phyloP scores from a whole-genome alignment of 2,329 filamentous ascomycete species.

The Fusarium humuli region DNA sequence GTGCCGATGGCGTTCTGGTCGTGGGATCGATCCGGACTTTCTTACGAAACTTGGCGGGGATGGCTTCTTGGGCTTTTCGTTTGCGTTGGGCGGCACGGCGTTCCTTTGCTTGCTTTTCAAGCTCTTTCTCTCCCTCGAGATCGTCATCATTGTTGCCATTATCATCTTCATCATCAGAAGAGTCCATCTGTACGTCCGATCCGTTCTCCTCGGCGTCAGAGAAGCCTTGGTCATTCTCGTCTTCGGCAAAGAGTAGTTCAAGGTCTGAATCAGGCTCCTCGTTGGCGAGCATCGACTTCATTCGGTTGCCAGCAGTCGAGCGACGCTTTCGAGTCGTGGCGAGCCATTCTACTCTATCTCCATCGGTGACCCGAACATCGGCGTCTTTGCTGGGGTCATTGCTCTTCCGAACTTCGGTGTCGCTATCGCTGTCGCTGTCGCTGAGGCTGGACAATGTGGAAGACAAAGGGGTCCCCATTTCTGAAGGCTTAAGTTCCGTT shows the following conservation, averaged over 20 bases:
- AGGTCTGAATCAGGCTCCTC: slow-evolving; percentile 77
- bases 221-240: slow-evolving; percentile 76
- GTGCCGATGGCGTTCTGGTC: slow-evolving; percentile 51
- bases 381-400: slow-evolving; percentile 50
- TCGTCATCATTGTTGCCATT: slow-evolving; percentile 73
- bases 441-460: slow-evolving; percentile 47
- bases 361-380: slow-evolving; percentile 53
- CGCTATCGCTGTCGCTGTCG: slow-evolving; percentile 50
- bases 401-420: slow-evolving; percentile 44
- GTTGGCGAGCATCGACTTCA: slow-evolving; percentile 80
- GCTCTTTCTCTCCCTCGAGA: slow-evolving; percentile 85
- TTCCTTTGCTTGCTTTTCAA: slow-evolving; percentile 80
- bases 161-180: slow-evolving; percentile 85
- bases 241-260: slow-evolving; percentile 81
- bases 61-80: slow-evolving; percentile 81
- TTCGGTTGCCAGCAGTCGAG: slow-evolving; percentile 85
- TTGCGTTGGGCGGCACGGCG: slow-evolving; percentile 77
- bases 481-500: slow-evolving; percentile 47
- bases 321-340: slow-evolving; percentile 79
- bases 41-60: slow-evolving; percentile 77
- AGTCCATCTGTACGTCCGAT: slow-evolving; percentile 87
- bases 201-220: slow-evolving; percentile 74
- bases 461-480: slow-evolving; percentile 51
- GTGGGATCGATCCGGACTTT: slow-evolving; percentile 78
- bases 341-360: slow-evolving; percentile 71